A percentile compares a stretch with the other conserved stretches of the same genome.
Conservation (phyloP, 1,284 basidiomycete genomes). For the Pholiota adiposa region DNA sequence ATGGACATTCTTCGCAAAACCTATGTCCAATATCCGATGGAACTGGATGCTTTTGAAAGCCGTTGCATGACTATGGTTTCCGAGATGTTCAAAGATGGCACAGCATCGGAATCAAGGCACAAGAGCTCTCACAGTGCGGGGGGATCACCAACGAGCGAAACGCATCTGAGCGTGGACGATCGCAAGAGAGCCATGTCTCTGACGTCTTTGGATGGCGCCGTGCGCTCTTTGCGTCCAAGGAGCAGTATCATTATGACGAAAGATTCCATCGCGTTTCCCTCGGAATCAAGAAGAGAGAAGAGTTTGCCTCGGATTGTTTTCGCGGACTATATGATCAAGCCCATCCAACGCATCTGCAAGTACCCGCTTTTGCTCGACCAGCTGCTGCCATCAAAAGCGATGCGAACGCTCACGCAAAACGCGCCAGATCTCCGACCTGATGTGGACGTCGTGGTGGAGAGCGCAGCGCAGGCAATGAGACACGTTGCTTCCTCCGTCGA, state of each 20-base stretch:
- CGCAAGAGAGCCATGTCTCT: slow-evolving; percentile 43
- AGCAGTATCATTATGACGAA: slow-evolving; percentile 31
- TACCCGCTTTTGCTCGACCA: slow-evolving; percentile 89
- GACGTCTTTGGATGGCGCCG: slow-evolving; percentile 42
- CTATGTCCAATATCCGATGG: slow-evolving; percentile 60
- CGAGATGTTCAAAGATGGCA: slow-evolving; percentile 35
- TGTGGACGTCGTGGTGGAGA: slow-evolving; percentile 50
- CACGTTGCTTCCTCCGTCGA: slow-evolving; percentile 61
- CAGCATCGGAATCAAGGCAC: slow-evolving; percentile 24
- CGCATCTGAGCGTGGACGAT: slow-evolving; percentile 29
- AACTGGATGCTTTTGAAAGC: slow-evolving; percentile 85
- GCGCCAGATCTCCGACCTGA: slow-evolving; percentile 31
- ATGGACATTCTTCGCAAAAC: slow-evolving; percentile 71
- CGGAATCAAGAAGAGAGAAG: slow-evolving; percentile 34
- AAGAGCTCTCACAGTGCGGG: slow-evolving; percentile 21
- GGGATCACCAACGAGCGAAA: slow-evolving; percentile 11
- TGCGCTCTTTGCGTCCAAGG: slow-evolving; percentile 40
- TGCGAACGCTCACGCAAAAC: slow-evolving; percentile 26
- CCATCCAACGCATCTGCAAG: slow-evolving; percentile 88
- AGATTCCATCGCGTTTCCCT: slow-evolving; percentile 22
- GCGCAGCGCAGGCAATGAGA: slow-evolving; percentile 65
- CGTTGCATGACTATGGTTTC: slow-evolving; percentile 61
- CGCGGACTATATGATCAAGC: slow-evolving; percentile 88
- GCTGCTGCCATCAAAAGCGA: slow-evolving; percentile 51
- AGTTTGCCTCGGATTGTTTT: slow-evolving; percentile 57